Evolutionary conservation across 257 asterid genomes (phyloP).

Genomic region (Solanum commersonii): DNA sequence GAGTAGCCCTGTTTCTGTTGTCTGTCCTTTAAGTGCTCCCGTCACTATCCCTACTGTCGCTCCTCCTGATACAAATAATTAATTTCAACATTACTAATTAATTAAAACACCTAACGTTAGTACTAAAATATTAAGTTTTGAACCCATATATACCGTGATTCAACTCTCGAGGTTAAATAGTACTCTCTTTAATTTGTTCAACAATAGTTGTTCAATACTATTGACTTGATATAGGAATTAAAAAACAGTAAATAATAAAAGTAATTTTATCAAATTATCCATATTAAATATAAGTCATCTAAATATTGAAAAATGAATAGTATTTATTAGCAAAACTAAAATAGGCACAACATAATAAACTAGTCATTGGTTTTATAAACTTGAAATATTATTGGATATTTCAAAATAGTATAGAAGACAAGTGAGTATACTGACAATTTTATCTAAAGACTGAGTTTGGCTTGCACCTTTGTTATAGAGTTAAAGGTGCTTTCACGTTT

Average conservation of each 20-base stretch:
- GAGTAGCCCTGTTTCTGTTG: slow-evolving; percentile 78
- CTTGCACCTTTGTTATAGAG: not conserved
- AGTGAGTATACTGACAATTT: not conserved
- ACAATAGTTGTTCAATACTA: too few species aligned
- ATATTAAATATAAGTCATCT: too few species aligned
- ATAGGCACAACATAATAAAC: not conserved
- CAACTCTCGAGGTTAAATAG: not conserved
- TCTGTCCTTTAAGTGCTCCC: slow-evolving; percentile 89
- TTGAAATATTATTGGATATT: accelerated
- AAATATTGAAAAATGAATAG: not conserved
- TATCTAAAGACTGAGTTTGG: not conserved
- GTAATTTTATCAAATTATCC: not conserved
- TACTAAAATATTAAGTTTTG: not conserved
- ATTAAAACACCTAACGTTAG: not conserved
- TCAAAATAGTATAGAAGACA: too few species aligned
- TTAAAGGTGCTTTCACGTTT: not conserved
- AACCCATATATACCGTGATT: not conserved
- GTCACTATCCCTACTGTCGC: slow-evolving; percentile 61
- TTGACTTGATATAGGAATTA: too few species aligned
- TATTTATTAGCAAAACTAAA: not conserved
- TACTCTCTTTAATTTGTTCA: too few species aligned
- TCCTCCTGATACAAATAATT: slow-evolving; percentile 47
- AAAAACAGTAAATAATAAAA: too few species aligned
- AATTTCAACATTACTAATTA: not conserved
- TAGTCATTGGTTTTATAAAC: too few species aligned